Evolutionary conservation across 2,329 filamentous ascomycete genomes (phyloP).

Genomic region (Epichloe gansuensis): DNA sequence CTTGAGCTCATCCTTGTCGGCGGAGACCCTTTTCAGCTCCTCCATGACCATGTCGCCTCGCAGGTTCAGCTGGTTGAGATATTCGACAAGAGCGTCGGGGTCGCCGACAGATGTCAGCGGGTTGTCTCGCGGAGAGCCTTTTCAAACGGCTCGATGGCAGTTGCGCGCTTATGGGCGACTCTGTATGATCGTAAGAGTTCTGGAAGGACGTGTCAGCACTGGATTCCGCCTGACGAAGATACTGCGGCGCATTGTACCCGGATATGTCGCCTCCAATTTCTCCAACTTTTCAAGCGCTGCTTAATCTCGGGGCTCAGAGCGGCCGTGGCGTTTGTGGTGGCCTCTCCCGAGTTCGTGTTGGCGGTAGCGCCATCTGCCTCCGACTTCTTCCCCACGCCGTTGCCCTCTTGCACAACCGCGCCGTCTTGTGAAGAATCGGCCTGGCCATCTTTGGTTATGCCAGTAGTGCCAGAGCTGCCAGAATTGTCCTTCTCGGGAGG

Average conservation of each 20-base stretch:
- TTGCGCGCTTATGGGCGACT: conserved; percentile 75
- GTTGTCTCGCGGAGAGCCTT: conserved; percentile 84
- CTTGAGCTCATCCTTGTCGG: conserved; percentile 69
- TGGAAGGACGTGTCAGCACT: conserved; percentile 19
- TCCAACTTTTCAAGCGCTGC: conserved; percentile 75
- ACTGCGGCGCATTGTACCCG: conserved; percentile 40
- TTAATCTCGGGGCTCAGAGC: conserved; percentile 66
- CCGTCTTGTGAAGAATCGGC: conserved; percentile 13
- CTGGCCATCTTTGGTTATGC: conserved; percentile 9
- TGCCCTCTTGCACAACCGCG: conserved; percentile 11
- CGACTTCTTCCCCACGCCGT: conserved; percentile 9
- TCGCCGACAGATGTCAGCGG: conserved; percentile 82
- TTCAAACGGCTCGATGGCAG: conserved; percentile 88
- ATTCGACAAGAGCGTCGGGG: conserved; percentile 74
- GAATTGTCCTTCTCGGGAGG: conserved; percentile 22
- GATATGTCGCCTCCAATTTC: conserved; percentile 77
- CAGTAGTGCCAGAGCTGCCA: conserved; percentile 9
- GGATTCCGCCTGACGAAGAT: neutral
- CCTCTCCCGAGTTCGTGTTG: neutral
- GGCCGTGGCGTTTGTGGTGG: conserved; percentile 10
- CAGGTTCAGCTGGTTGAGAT: conserved; percentile 72
- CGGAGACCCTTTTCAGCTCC: conserved; percentile 76
- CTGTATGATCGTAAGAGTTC: conserved; percentile 87
- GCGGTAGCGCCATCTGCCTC: conserved; percentile 4
- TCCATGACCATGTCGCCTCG: conserved; percentile 91